Percentiles rank a stretch among this genome's conserved stretches.
These are phyloP conservation scores for Wolfiporia cocos DNA, from an alignment of 1,284 basidiomycete species.

Conservation along the genomic window DNA sequence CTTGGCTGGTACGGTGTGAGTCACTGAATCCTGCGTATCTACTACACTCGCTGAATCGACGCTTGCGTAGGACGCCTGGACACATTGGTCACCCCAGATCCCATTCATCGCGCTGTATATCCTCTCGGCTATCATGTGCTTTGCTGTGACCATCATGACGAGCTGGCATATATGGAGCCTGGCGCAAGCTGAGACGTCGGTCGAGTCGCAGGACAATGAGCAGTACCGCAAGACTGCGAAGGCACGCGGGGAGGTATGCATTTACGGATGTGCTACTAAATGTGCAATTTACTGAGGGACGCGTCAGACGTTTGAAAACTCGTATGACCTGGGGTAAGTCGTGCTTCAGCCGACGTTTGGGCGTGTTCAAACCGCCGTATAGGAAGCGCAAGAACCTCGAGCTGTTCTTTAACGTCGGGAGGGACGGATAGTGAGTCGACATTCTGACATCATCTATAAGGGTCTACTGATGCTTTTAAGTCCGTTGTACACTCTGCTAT, in stretches of 20 bases:
- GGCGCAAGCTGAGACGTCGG: conserved; percentile 80
- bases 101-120: conserved; percentile 74
- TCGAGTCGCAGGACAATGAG: conserved; percentile 87
- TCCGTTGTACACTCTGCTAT: conserved; percentile 67
- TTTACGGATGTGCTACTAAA: not conserved
- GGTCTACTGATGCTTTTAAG: conserved; percentile 21
- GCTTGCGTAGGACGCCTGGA: conserved; percentile 46
- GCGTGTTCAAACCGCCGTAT: no score
- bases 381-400: conserved; percentile 66
- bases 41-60: conserved; percentile 2
- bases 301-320: conserved; percentile 71
- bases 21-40: not conserved
- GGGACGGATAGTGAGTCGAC: conserved; percentile 75
- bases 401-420: conserved; percentile 87
- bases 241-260: conserved; percentile 57
- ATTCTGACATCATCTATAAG: no score
- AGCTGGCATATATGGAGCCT: conserved; percentile 79
- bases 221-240: conserved; percentile 72
- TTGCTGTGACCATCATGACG: conserved; percentile 80
- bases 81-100: conserved; percentile 58
- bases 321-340: conserved; percentile 85
- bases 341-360: not conserved
- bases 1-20: conserved; percentile 39
- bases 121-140: conserved; percentile 66
- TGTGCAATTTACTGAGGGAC: not conserved